phyloP scores from a whole-genome alignment of 148 eudicot genomes.

The Spergularia bocconei region DNA sequence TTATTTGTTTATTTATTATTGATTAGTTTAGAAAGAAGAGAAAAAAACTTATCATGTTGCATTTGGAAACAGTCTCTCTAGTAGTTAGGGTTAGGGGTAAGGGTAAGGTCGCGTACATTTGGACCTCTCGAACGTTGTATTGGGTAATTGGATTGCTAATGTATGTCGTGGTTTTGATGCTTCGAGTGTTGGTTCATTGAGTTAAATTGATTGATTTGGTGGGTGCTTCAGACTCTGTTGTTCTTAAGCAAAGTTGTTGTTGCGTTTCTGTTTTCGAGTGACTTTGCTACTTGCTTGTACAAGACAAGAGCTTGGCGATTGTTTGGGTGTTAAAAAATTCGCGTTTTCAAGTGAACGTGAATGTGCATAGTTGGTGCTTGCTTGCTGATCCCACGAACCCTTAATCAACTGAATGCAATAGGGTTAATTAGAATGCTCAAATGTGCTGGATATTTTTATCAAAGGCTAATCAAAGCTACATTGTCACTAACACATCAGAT shows the following conservation, averaged over 20 bases:
- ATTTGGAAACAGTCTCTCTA: neutral
- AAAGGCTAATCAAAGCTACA: neutral
- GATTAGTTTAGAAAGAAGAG: neutral
- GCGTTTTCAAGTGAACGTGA: neutral
- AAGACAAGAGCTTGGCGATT: neutral
- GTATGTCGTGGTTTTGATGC: neutral
- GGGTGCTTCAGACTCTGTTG: neutral
- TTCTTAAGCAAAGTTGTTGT: neutral
- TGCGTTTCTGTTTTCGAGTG: neutral
- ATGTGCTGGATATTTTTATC: neutral
- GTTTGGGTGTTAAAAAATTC: neutral
- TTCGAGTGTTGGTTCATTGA: neutral
- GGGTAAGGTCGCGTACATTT: neutral
- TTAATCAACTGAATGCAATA: neutral
- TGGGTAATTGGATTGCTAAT: neutral
- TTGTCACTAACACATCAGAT: neutral
- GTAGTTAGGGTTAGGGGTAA: neutral
- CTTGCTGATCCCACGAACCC: too few species aligned
- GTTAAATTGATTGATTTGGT: conserved; percentile 5
- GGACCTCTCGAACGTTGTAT: neutral
- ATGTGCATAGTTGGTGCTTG: too few species aligned
- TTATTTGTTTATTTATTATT: too few species aligned
- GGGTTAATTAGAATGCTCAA: neutral
- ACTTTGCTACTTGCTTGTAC: neutral
- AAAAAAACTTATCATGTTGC: neutral